Base-by-base conservation (phyloP, 2,329 filamentous ascomycete species). In the Fusarium sp. region DNA sequence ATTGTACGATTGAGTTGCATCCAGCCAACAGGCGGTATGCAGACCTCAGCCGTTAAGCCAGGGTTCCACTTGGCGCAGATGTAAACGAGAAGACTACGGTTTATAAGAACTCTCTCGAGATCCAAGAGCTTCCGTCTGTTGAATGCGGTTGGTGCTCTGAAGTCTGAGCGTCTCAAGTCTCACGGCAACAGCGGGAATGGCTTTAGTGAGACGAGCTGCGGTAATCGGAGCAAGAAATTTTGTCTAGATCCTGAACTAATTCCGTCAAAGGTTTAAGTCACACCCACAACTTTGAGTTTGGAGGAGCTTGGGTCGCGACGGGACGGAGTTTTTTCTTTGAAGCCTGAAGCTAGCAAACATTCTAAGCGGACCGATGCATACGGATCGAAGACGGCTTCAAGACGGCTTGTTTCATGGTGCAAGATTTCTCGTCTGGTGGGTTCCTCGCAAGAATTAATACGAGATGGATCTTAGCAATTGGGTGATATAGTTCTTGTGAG, bases 21-120 rank as follows among this genome's bases (percentile, higher is more conserved):
- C 51, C 47, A 67, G 41, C 42, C 61, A 74, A 66, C 66, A 54
- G 58, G 74, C 74, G 74, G 65, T 76, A 71, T 72, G 65, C 64
- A 70, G 56, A 53, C 63, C 51, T 64, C 59, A 69, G 74, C 56
- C 67, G 58, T 71, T 58, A 51, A 53, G 54, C 56, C 22, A 41
- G 39, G 14, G 55, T 59, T 61, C 64, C 71, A 73, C 71, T 71
- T 57, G 53, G 44, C 50, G 63, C 74, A 65, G 53, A 60, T 18
- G 35, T 44, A 45, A 58, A 51, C 35, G 30, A 55, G 12, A 59
- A 53, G 44, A 48, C 24, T 11, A 26, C 24, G 33, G 39, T 28
- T 18, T 18, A 51, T n/a, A 24, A 33, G n/a, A 24, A 58, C 5
- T 36, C 33, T 30, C 12, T 13, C 20, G 24, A 39, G 15, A 10